Conservation (phyloP, 352 stramenopile genomes). For the Phytopythium delawarense region DNA sequence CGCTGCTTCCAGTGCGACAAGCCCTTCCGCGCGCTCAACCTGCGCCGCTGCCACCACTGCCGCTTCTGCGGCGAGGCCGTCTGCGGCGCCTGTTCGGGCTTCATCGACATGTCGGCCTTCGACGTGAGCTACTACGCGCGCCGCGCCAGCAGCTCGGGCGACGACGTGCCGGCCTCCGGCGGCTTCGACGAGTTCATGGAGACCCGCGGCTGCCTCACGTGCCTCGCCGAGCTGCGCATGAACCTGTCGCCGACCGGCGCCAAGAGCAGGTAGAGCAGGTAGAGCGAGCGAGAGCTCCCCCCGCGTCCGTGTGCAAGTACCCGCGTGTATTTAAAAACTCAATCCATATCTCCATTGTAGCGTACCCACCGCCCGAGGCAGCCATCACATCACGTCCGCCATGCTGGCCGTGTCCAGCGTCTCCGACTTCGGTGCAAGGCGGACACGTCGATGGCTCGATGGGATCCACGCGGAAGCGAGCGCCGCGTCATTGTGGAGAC, state of each 20-base stretch:
- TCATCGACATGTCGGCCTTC: conserved; percentile 37
- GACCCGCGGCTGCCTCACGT: conserved; percentile 17
- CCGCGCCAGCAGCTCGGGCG: neutral
- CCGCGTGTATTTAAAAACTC: conserved; percentile 6
- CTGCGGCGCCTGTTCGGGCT: conserved; percentile 55
- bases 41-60: conserved; percentile 64
- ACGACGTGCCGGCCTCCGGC: neutral
- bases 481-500: neutral
- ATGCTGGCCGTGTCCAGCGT: neutral
- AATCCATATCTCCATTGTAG: neutral
- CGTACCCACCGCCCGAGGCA: neutral
- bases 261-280: neutral
- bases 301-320: neutral
- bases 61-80: conserved; percentile 66
- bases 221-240: conserved; percentile 19
- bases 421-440: too few species aligned
- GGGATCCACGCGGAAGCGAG: neutral
- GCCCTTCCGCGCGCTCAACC: conserved; percentile 61
- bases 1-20: conserved; percentile 56
- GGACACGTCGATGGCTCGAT: neutral
- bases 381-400: too few species aligned
- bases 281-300: neutral
- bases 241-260: conserved; percentile 16
- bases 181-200: conserved; percentile 15
- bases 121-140: conserved; percentile 20